Base-by-base conservation (phyloP, 1,139 yeast species). In the Taiozyma onychis region DNA sequence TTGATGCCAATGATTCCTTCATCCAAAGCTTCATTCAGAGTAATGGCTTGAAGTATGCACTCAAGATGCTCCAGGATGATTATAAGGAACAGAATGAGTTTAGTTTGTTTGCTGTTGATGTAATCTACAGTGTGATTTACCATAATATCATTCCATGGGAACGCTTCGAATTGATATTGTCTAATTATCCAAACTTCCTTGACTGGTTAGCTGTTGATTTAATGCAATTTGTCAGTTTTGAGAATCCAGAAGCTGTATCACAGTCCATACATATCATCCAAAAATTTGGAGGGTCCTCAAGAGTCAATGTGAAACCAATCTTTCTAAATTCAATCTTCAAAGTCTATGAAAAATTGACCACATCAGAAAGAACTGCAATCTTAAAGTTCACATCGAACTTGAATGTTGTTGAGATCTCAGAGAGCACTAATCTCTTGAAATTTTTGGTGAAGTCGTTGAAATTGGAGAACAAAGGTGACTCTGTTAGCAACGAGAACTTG, bases 31-130 rank as follows among this genome's bases (percentile, higher is more conserved):
- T 81, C 56, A 72, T 81, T 3, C 74, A 82, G 4, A 72, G 81
- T 57, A 86, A 86, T 11, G 85, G 86, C 0, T 65, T 82, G 24
- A 69, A 74, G 47, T 70, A 75, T n/a, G 64, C 79, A 39, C 66
- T 80, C 4, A 75, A 75, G 51, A 72, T 81, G 53, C 71, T 81
- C 4, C 82, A 79, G 55, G 86, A 79, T 56, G 84, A 80, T 54
- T 75, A 73, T 52, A 76, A 72, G 46, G 52, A 66, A 5, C 68
- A 73, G 6, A 77, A 78, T 0, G 72, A 70, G 11, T 72, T 80
- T 54, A 78, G 82, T 0, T 54, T 71, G 37, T 73, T 75, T 41
- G 73, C 83, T 1, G 69, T 80, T 30, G 64, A 65, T 54, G 22
- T 34, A 4, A 39, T 53, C 1, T 43, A 44, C 26, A 41, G 6